Conservation (phyloP, 2,329 filamentous ascomycete genomes). For the Huntiella savannae region DNA sequence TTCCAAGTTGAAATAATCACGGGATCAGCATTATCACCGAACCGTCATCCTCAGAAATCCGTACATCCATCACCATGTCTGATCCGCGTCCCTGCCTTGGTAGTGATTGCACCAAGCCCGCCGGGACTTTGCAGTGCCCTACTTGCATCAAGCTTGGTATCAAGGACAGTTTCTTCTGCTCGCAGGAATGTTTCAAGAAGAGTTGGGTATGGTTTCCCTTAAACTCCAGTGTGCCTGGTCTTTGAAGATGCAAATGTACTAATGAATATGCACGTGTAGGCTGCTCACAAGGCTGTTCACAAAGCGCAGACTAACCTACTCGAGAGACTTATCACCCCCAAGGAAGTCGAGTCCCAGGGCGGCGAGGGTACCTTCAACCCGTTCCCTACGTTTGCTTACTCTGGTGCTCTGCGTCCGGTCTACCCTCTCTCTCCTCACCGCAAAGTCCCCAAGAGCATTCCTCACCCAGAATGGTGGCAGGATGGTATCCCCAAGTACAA, state of each 20-base stretch:
- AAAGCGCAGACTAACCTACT: constrained; percentile 63
- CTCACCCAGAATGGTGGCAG: constrained; percentile 69
- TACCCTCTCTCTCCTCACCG: constrained; percentile 63
- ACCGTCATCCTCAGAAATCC: too few relatives aligned
- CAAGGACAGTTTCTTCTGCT: constrained; percentile 89
- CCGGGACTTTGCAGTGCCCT: constrained; percentile 74
- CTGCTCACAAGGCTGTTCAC: constrained; percentile 34
- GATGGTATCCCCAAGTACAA: constrained; percentile 55
- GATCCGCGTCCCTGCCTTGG: constrained; percentile 52
- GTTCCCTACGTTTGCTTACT: constrained; percentile 71
- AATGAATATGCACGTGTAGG: constrained; percentile 2
- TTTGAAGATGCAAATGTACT: neutral
- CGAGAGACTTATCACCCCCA: constrained; percentile 55
- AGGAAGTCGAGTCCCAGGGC: constrained; percentile 81
- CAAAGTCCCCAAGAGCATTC: constrained; percentile 60
- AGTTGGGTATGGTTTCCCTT: constrained; percentile 59
- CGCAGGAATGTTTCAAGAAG: constrained; percentile 95
- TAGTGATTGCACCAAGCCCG: constrained; percentile 69
- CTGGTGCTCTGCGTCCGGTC: constrained; percentile 64
- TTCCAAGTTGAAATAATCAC: too few relatives aligned
- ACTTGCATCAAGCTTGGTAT: constrained; percentile 80
- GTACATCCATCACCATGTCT: constrained; percentile 21
- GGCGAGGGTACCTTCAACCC: constrained; percentile 80
- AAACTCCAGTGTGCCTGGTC: neutral
- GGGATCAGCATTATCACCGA: too few relatives aligned